phyloP scores from a whole-genome alignment of 225 moss, liverwort and hornwort species.

The Pleurozium schreberi region DNA sequence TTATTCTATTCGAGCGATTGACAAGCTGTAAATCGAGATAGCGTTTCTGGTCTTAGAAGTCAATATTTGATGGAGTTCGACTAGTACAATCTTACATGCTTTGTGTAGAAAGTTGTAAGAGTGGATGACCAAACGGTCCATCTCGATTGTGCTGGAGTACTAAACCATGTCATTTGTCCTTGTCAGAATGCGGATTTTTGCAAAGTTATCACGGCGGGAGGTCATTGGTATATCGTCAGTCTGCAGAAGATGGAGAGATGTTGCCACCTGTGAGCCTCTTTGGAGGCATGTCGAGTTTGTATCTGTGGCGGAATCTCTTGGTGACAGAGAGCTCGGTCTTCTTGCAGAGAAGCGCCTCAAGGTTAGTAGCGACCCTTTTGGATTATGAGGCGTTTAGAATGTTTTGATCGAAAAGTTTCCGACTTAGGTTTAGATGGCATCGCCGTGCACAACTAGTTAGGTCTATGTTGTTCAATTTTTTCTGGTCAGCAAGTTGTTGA shows the following conservation, averaged over 20 bases:
- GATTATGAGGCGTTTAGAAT: background rate
- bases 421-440: background rate
- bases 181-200: conserved; percentile 44
- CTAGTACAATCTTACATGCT: background rate
- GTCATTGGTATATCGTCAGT: conserved; percentile 38
- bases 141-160: background rate
- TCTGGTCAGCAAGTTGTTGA: background rate
- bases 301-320: conserved; percentile 46
- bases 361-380: background rate
- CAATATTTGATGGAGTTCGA: background rate
- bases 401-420: background rate
- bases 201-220: conserved; percentile 36
- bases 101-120: background rate
- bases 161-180: background rate
- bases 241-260: conserved; percentile 51
- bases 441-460: background rate
- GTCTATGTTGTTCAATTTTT: background rate
- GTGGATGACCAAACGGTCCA: background rate
- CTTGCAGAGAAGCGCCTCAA: conserved; percentile 38
- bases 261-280: conserved; percentile 37
- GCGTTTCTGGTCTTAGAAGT: background rate
- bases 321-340: conserved; percentile 39
- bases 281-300: conserved; percentile 53
- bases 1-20: background rate
- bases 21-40: background rate